Base-by-base conservation (phyloP, 345 rosid species). In the Limnanthes douglasii region DNA sequence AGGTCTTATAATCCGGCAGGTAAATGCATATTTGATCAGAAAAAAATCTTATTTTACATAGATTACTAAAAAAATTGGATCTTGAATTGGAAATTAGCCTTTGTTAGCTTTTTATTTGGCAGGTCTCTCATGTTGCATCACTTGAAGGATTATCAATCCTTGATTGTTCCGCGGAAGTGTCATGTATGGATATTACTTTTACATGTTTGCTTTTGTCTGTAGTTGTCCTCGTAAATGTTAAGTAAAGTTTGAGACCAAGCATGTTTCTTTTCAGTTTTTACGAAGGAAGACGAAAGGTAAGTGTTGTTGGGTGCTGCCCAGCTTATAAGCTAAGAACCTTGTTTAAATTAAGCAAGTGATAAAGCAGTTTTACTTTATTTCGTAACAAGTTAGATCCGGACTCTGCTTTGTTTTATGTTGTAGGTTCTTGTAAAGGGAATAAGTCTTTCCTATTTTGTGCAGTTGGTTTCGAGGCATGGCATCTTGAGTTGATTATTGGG, bases 381-480 rank as follows among this genome's bases (percentile, higher is more conserved):
- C 30, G 12, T 46, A 40, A 46, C 35, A 23, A 13, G 21, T 30
- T 11, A 5, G 6, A 22, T 0, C 23, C 1, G 2, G 11, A 37
- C 27, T 14, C 26, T 36, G 13, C 3, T 20, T 36, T 23, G 2
- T 34, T 21, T 15, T 3, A 9, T 16, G 43, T 55, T 28, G 8
- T 17, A 8, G 7, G 37, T 18, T 31, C 12, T 20, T 8, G 43
- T 29, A 20, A 24, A 13, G 26, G 15, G 25, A 21, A 18, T 18
- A 21, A n/a, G 28, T 27, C 23, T 19, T 3, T 10, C 4, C 4
- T 45, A 16, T 31, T 21, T 50, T 54, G 57, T 50, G 53, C 78
- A 88, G 95, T 88, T 72, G 66, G 67, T 33, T 59, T 76, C 36
- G 84, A 88, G 72, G 60, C 58, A 17, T 88, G 93, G 97, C 86